Evolutionary conservation across 768 basidiomycete genomes (phyloP), one percentile per base, ranked within the genome.

Genomic region (Phylloporus sp.): DNA sequence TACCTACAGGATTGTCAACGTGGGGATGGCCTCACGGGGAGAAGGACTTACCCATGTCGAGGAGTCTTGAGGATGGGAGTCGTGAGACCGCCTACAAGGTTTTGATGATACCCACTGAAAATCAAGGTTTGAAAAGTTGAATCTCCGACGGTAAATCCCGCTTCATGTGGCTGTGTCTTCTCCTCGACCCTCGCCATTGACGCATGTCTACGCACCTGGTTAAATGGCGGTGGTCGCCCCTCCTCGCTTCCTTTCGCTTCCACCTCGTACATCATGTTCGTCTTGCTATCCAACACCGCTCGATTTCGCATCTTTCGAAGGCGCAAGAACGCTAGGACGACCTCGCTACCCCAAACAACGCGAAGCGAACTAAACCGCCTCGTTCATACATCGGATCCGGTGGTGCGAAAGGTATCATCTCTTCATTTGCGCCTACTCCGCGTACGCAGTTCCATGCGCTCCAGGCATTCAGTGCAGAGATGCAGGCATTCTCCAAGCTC

Each of bases 401-500:
- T 59, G 22, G 67, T 72, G 44, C 78, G 77, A 63, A 85, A 83
- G 76, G 87, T 83, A 29, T 44, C 45, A 10, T 46, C 41, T 29
- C 46, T 56, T 59, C 43, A 49, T 52, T 73, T 72, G 63, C 31
- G 17, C 24, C 38, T 18, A 17, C 73, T 75, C 60, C 68, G 73
- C 50, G 65, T 65, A 73, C 76, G 23, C 37, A 20, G 38, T 32
- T n/a, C n/a, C n/a, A n/a, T n/a, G n/a, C n/a, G n/a, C n/a, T n/a
- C n/a, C 40, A 76, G 74, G 58, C 60, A 11, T 96, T 97, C 72
- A 86, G 91, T 70, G 84, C 82, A 32, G 92, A 98, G 73, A 95
- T 97, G 92, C 85, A 91, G 67, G 83, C 85, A 49, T 97, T 96
- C 77, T 93, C 92, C 78, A 82, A 84, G 59, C 87, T 97, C 59